Percentiles rank a stretch among this genome's conserved stretches.
phyloP scores from a whole-genome alignment of 257 asterid species.

The Solanum tarijense region DNA sequence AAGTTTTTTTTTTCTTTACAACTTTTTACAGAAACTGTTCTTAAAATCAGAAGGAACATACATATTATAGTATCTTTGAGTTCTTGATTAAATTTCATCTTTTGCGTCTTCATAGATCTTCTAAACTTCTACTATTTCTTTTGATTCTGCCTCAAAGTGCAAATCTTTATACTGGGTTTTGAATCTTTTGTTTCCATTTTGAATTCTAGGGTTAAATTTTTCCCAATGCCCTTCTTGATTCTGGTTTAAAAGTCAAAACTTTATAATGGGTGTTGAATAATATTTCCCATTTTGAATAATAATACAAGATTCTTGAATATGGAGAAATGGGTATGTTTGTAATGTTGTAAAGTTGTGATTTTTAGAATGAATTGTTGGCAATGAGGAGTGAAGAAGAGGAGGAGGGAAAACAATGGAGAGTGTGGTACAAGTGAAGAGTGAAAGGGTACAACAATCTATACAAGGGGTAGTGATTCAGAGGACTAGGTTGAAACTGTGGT shows the following conservation, averaged over 20 bases:
- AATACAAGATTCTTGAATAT: background rate
- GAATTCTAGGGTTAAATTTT: background rate
- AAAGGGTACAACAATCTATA: constrained; percentile 22
- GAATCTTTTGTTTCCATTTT: background rate
- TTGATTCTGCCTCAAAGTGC: background rate
- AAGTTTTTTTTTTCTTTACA: background rate
- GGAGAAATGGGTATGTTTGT: background rate
- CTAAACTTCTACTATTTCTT: background rate
- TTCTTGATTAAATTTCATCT: background rate
- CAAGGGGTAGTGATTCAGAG: constrained; percentile 56
- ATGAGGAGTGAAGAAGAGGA: constrained; percentile 17
- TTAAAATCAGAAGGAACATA: background rate
- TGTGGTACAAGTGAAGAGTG: constrained; percentile 25
- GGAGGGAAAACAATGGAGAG: constrained; percentile 12
- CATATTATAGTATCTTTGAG: background rate
- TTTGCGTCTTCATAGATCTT: background rate
- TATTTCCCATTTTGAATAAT: background rate
- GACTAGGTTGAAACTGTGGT: constrained; percentile 71
- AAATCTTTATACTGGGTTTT: background rate
- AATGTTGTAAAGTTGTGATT: background rate
- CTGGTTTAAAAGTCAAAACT: background rate
- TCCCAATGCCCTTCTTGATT: background rate
- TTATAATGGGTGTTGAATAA: background rate
- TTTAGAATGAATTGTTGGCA: constrained; percentile 23
- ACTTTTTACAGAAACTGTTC: background rate